Evolutionary conservation across 1,284 basidiomycete genomes (phyloP), one percentile per base, ranked within the genome.

Genomic region (Albatrellus sp.): DNA sequence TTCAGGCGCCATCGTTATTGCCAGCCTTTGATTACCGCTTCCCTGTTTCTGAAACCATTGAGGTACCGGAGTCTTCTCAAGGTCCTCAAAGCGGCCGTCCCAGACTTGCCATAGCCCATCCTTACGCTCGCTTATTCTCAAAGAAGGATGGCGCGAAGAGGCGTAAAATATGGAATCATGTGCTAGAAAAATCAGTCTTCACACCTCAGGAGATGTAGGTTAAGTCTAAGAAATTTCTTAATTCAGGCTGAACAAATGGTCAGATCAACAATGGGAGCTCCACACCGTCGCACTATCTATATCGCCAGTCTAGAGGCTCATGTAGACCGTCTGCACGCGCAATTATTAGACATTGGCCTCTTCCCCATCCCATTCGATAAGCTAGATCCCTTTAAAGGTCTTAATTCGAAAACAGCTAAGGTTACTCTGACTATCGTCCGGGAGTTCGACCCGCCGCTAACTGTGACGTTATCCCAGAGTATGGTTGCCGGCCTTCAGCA

Each of bases 351-450:
- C 61, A 57, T 75, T 24, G 73, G 69, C 1, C 68, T 69, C 48
- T 76, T 65, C 52, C 77, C 77, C 2, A 68, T 80, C 35, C 62
- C 66, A 0, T 66, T 68, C 46, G 63, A 68, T 13, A 67, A 72
- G 35, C 64, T 80, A 11, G 70, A 75, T 20, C 68, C 68, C 0
- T 76, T 73, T 55, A 72, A 66, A 46, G 79, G 79, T 8, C 62
- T 80, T 12, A 81, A 84, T 54, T 74, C 72, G 20, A 85, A 78
- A 58, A 82, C 77, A 0, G 80, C 77, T 37, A 85, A 83, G 70
- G 81, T 81, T 47, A 46, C 30, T 2, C 7, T 36, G 16, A 12
- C 14, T 28, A 28, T 35, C 28, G 33, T 4, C 7, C 24, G 4
- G 24, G 24, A 24, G 24, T 24, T 24, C 24, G 24, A 24, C 24